Percentiles rank a stretch among this genome's conserved stretches.
Evolutionary conservation across 257 asterid species (phyloP).

Genomic region (Nyctanthes arbortristis): DNA sequence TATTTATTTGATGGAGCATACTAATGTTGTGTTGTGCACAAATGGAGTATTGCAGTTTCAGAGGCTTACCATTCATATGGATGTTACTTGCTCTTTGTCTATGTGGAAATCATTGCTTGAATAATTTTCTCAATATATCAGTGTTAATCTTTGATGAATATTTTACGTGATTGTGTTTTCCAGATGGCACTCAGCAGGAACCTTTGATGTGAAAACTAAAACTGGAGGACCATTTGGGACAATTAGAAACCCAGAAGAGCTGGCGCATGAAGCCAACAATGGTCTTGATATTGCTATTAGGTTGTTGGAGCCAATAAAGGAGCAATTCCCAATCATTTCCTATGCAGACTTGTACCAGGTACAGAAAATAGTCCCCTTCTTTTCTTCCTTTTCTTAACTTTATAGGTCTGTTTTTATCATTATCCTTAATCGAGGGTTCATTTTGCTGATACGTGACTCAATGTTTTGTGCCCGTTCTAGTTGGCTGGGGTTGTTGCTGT

Average conservation of each 20-base stretch:
- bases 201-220: constrained; percentile 61
- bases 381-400: not conserved
- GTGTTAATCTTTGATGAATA: not conserved
- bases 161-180: not conserved
- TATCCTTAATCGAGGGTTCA: not conserved
- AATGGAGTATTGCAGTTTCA: not conserved
- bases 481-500: constrained; percentile 58
- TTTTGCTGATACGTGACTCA: not conserved
- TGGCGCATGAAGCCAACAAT: constrained; percentile 73
- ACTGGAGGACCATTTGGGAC: constrained; percentile 91
- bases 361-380: not conserved
- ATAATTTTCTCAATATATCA: not conserved
- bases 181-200: constrained; percentile 55
- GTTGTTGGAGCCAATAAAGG: constrained; percentile 71
- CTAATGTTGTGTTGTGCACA: not conserved
- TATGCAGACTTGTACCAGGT: constrained; percentile 83
- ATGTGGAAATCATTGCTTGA: not conserved
- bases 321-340: constrained; percentile 59
- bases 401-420: not conserved
- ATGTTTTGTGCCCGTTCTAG: constrained; percentile 21
- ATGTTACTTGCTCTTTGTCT: not conserved
- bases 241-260: constrained; percentile 56
- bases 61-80: not conserved
- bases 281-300: constrained; percentile 78
- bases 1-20: not conserved